Percentiles rank a stretch among this genome's conserved stretches.
These are phyloP conservation scores for Durusdinium trenchii DNA, from an alignment of 73 alveolate species.

Conservation along the genomic window DNA sequence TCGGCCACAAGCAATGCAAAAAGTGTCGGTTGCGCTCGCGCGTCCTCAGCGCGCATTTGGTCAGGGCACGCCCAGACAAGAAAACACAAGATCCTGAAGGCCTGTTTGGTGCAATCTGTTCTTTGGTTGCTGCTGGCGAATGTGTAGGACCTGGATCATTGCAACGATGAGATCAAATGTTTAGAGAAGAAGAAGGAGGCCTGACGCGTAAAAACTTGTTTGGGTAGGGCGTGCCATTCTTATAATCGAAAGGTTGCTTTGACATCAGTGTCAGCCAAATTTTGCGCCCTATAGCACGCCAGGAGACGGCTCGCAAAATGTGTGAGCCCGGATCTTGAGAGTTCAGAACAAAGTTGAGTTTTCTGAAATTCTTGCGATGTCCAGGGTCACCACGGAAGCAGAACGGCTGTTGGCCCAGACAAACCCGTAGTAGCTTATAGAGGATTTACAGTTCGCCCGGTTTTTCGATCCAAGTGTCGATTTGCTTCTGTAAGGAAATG, in stretches of 20 bases:
- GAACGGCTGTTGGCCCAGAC: constrained; percentile 6
- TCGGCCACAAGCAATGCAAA: too few species aligned
- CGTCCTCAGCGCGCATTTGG: not conserved
- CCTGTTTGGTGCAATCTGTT: not conserved
- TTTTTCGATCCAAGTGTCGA: not conserved
- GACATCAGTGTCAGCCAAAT: not conserved
- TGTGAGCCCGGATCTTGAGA: constrained; percentile 19
- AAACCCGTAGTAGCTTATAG: too few species aligned
- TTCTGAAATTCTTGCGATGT: not conserved
- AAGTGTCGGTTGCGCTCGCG: not conserved
- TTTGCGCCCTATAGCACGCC: not conserved
- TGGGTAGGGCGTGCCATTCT: not conserved
- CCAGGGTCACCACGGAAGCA: constrained; percentile 55
- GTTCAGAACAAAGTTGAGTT: not conserved
- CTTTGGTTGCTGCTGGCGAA: not conserved
- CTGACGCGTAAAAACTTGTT: not conserved
- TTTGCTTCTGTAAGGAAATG: not conserved
- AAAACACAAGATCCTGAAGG: constrained; percentile 70
- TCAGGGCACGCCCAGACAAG: constrained; percentile 41
- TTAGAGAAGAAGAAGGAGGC: constrained; percentile 60
- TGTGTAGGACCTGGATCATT: constrained; percentile 38
- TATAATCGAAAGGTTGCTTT: not conserved
- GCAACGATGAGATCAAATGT: constrained; percentile 39
- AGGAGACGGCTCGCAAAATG: constrained; percentile 85
- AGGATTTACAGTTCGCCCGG: too few species aligned